A percentile compares a stretch with the other conserved stretches of the same genome.
These are phyloP conservation scores for Irineochytrium annulatum DNA, from an alignment of 192 early-diverging fungal species.

Conservation along the genomic window DNA sequence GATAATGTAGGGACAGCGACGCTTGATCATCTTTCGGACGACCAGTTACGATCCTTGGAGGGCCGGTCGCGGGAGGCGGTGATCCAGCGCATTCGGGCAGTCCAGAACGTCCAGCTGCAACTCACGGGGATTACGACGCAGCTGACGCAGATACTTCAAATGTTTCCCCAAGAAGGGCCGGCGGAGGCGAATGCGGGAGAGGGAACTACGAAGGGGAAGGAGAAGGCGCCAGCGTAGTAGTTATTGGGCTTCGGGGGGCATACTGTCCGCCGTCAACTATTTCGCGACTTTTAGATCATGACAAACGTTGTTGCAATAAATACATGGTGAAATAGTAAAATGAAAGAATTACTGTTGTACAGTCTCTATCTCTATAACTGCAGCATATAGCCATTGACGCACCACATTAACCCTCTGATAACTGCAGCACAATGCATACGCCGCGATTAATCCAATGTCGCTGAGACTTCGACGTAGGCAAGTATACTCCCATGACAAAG, in stretches of 20 bases:
- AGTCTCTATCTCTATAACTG: too few relatives aligned
- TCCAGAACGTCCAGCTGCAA: slow-evolving; percentile 41
- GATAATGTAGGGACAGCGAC: too few relatives aligned
- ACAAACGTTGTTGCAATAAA: too few relatives aligned
- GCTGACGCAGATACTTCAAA: slow-evolving; percentile 38
- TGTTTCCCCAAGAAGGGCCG: slow-evolving; percentile 18
- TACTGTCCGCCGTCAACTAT: too few relatives aligned
- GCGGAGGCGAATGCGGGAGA: too few relatives aligned
- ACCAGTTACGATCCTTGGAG: slow-evolving; percentile 39
- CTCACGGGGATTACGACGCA: slow-evolving; percentile 41
- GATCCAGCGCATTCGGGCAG: slow-evolving; percentile 29
- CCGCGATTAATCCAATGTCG: slow-evolving; percentile 58
- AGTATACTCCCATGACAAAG: slow-evolving; percentile 49
- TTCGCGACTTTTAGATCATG: too few relatives aligned
- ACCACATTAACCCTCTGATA: slow-evolving; percentile 23
- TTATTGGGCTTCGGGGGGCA: too few relatives aligned
- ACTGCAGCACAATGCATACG: slow-evolving; percentile 39
- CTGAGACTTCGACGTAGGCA: slow-evolving; percentile 34
- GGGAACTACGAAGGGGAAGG: too few relatives aligned
- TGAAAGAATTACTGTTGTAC: too few relatives aligned
- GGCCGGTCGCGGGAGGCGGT: slow-evolving; percentile 43
- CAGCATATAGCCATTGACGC: too few relatives aligned
- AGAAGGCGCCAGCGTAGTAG: too few relatives aligned
- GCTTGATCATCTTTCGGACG: slow-evolving; percentile 37
- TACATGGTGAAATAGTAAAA: too few relatives aligned